Base-by-base conservation (phyloP, 1,139 yeast genomes). In the Yamadazyma dendronema region DNA sequence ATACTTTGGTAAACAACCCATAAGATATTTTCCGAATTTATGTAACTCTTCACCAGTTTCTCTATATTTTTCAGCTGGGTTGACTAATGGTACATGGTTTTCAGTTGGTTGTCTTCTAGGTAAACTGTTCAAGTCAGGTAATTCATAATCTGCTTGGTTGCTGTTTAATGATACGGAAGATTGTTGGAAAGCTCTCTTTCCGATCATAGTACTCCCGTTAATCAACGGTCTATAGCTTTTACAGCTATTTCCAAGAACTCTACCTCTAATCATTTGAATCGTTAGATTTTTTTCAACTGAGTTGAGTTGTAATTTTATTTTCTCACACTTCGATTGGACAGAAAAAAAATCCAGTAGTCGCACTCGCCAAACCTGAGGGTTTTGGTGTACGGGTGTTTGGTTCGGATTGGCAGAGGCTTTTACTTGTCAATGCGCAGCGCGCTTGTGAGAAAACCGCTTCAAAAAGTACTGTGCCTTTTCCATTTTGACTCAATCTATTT, bases 1-100 rank as follows among this genome's bases (percentile, higher is more conserved):
- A 57, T 70, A 85, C 62, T 86, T 87, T 37, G 96, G 96, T 65
- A 87, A 57, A 46, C 87, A 79, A 14, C 87, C 75, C 75, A 84
- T 83, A 49, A 87, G 62, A 58, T 87, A 87, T 45, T 79, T 77
- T 22, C 96, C 96, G 60, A 84, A 87, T 62, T 81, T 81, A 68
- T 86, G 95, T 49, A 87, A 73, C 52, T 83, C 88, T 59, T 82
- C 94, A 43, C 67, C 64, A 47, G 79, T 82, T 48, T 75, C 86
- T 54, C 68, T 70, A 65, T 81, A 85, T 57, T 79, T 74, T 51
- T 85, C 95, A 42, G 89, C 81, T 34, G 95, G 95, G 63, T 87
- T 84, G 41, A 77, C 79, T 44, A 84, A 67, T 26, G 85, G 87
- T 19, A 72, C 86, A 40, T 71, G 63, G 30, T 56, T 55, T 13